phyloP scores from a whole-genome alignment of 2,329 filamentous ascomycete species.

The Xylaria sp. region DNA sequence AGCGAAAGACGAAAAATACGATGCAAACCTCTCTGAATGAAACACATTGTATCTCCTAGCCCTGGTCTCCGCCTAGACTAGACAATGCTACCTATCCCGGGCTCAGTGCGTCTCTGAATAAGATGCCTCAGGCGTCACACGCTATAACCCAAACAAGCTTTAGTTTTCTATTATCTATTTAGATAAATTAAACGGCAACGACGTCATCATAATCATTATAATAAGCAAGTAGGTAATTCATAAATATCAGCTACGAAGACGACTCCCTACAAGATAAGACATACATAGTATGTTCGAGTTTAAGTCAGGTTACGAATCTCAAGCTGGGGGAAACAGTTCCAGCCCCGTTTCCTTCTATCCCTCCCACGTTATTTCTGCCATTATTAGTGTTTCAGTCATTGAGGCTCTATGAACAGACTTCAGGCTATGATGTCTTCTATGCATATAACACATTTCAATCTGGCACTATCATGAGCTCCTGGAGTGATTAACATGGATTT shows the following conservation, averaged over 20 bases:
- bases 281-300: background rate
- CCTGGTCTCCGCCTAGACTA: background rate
- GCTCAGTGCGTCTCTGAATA: background rate
- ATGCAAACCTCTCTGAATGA: conserved; percentile 8
- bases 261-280: background rate
- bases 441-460: conserved; percentile 6
- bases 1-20: conserved; percentile 1
- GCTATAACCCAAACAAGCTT: background rate
- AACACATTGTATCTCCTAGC: background rate
- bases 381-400: conserved; percentile 2
- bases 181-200: background rate
- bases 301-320: background rate
- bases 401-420: background rate
- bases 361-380: background rate
- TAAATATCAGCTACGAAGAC: conserved; percentile 5
- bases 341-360: no score
- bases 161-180: background rate
- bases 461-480: conserved; percentile 14
- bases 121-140: background rate
- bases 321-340: background rate
- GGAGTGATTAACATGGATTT: conserved; percentile 12
- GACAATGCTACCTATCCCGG: background rate
- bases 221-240: no score
- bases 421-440: conserved; percentile 2
- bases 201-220: conserved; percentile 20